These are phyloP conservation scores for Alnus rubra DNA, from an alignment of 306 rosid species.

Conservation along the genomic window DNA sequence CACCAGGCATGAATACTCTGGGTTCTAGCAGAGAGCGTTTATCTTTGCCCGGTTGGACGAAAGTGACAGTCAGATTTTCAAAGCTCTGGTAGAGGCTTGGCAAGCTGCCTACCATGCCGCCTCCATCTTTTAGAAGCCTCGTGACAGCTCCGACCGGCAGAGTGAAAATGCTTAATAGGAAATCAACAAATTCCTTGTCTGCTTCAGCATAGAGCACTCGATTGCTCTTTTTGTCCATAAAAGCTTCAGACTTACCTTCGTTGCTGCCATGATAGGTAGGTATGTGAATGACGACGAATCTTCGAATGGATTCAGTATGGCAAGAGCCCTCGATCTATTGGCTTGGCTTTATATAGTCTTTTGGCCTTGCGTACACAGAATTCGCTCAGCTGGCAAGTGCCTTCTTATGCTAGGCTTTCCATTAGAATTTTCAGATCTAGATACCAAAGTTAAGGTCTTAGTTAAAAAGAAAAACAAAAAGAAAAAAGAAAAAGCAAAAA, in stretches of 20 bases:
- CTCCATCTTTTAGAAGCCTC: background rate
- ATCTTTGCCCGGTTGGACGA: background rate
- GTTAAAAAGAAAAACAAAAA: no score
- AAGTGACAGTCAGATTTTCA: background rate
- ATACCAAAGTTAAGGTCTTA: no score
- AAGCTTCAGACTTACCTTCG: conserved; percentile 12
- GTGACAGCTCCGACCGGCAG: conserved; percentile 14
- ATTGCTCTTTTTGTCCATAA: conserved; percentile 13
- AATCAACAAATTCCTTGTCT: conserved; percentile 17
- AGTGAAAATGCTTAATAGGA: conserved; percentile 25
- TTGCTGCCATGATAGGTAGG: background rate
- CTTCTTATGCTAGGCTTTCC: no score
- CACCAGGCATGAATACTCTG: background rate
- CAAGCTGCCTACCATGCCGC: background rate
- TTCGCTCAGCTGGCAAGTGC: no score
- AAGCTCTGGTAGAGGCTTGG: conserved; percentile 21
- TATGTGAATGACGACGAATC: background rate
- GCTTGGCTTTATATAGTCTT: no score
- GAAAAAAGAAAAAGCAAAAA: no score
- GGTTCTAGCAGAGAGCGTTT: conserved; percentile 4
- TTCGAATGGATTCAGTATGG: no score
- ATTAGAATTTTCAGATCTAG: no score
- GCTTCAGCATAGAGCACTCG: conserved; percentile 25
- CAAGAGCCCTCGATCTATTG: no score
- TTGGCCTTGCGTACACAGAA: no score